Base-by-base conservation (phyloP, 2,329 filamentous ascomycete species). In the Ophiostoma ulmi region DNA sequence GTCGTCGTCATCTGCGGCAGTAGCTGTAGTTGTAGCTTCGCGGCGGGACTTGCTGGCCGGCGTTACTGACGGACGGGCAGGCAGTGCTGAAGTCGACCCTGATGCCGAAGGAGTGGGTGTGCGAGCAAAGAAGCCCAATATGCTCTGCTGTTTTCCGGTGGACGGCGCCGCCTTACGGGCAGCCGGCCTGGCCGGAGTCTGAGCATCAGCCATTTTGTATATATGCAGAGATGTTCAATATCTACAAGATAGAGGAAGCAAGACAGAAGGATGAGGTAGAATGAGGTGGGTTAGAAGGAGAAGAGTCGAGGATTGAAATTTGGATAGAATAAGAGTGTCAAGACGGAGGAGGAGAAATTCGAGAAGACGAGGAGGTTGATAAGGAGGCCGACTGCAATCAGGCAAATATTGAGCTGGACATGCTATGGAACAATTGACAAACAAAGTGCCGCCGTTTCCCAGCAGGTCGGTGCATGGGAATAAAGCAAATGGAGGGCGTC, bases 111-210 rank as follows among this genome's bases (percentile, higher is more conserved):
- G 31, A 10, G 61, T 58, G n/a, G 71, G 73, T 69, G 75, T 74
- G 78, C 91, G 93, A 74, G 90, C 85, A 77, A 94, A 94, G 84
- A 95, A 95, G 63, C 91, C 90, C 48, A 93, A 82, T 72, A 95
- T 93, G 69, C 90, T 91, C 78, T 92, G 89, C 76, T 87, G 88
- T 76, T 88, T 88, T 73, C 79, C 79, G 6, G 81, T 79, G 26
- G 85, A 85, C 64, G 80, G 79, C 64, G 80, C 79, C 61, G 81
- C 77, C 75, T 86, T 81, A 75, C 79, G 81, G 48, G 75, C 74
- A 26, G 77, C 72, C 31, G 78, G 76, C 74, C 76, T 79, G 48
- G 79, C 77, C 38, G 80, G 79, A 41, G 80, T 81, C 67, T 79
- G 78, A 44, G 77, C 77, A 48, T 76, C 76, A 44, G 73, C 77